Percentiles rank a stretch among this genome's conserved stretches.
Evolutionary conservation across 176 grass and related monocot species (phyloP).

Genomic region (Oryza longistaminata): DNA sequence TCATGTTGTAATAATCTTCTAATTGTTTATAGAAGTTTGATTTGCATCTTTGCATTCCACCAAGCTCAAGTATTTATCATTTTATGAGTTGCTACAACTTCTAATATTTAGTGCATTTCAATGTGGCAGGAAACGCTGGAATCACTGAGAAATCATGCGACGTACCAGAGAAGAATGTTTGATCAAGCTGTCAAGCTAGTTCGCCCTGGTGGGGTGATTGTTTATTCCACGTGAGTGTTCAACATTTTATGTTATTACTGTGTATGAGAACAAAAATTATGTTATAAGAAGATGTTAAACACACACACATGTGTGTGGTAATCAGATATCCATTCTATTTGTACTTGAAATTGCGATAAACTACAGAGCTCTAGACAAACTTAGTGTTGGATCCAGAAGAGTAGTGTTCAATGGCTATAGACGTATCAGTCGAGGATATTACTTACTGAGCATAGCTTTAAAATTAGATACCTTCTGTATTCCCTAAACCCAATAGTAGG

Average conservation of each 20-base stretch:
- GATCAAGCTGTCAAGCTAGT: slow-evolving; percentile 93
- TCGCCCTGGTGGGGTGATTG: slow-evolving; percentile 80
- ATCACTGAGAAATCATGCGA: slow-evolving; percentile 76
- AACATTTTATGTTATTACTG: slow-evolving; percentile 28
- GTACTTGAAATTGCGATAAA: background rate
- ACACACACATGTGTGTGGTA: background rate
- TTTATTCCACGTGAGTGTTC: slow-evolving; percentile 90
- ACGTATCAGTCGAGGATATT: background rate
- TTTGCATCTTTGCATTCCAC: background rate
- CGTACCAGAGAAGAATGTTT: slow-evolving; percentile 88
- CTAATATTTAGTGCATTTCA: slow-evolving; percentile 21
- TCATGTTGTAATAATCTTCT: background rate
- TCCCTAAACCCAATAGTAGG: background rate
- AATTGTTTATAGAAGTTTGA: background rate
- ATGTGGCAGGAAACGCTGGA: slow-evolving; percentile 76
- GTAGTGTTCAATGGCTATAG: background rate
- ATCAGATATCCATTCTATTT: background rate
- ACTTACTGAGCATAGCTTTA: background rate
- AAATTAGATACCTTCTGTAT: background rate
- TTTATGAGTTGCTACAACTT: slow-evolving; percentile 4
- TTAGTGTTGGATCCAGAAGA: background rate
- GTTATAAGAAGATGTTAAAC: background rate
- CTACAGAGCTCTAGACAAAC: background rate
- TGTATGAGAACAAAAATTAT: background rate
- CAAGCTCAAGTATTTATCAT: background rate